Base-by-base conservation (phyloP, 1,139 yeast genomes). In the Spathaspora sp. region DNA sequence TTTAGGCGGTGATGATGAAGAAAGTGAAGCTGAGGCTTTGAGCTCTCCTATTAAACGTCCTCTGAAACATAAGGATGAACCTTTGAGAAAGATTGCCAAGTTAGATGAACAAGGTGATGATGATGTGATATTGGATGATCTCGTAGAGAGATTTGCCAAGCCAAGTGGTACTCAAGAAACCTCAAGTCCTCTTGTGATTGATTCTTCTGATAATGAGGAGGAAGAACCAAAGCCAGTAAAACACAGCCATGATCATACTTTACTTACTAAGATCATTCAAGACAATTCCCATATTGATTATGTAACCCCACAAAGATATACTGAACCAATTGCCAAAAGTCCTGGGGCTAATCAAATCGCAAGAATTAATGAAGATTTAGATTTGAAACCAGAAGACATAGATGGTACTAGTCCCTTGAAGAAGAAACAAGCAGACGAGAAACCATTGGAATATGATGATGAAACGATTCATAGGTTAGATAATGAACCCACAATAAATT, bases 281-380 rank as follows among this genome's bases (percentile, higher is more conserved):
- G 53, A 52, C n/a, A 44, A 50, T 18, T 31, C 38, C 7, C 23
- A 39, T 18, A 25, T 31, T 11, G 50, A 46, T 31, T 63, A 60
- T 43, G 52, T 61, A 4, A 74, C 81, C 0, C 80, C 80, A 2
- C 66, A 71, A 34, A 61, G 79, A 39, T 57, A 61, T 16, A 74
- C 80, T 0, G 78, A 75, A 46, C 72, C 79, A 2, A 60, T 68
- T 7, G 76, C 80, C 4, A 57, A 62, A 27, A 67, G 74, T 39
- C 79, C 79, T 2, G 59, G 59, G 3, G 65, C 74, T 4, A 72
- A 67, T 47, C 78, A 72, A 47, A 59, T 59, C 16, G 63, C 63
- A 20, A 53, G 74, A 48, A 49, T 58, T 3, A 45, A 54, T 25
- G 56, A 50, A 39, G 47, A 68, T 1, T 56, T 65, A 39, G 60